These are phyloP conservation scores for Leccinellum albellum DNA, from an alignment of 768 basidiomycete species.

Conservation along the genomic window DNA sequence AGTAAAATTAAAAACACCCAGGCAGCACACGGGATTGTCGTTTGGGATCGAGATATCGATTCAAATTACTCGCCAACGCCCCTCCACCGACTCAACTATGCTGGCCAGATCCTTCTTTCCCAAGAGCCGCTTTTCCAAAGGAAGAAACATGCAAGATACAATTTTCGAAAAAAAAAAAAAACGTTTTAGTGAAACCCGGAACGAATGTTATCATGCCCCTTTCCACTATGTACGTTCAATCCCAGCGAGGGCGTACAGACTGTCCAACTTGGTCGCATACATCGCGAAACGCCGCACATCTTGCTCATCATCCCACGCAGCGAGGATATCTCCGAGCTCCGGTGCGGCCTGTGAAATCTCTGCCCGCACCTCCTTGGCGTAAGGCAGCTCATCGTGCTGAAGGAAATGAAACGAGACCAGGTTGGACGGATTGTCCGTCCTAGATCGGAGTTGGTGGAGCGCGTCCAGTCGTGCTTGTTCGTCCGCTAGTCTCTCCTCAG, in stretches of 20 bases:
- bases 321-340: constrained; percentile 15
- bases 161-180: neutral
- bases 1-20: neutral
- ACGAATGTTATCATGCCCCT: neutral
- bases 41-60: neutral
- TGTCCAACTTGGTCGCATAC: constrained; percentile 28
- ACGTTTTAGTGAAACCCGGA: neutral
- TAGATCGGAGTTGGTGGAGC: constrained; percentile 18
- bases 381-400: constrained; percentile 15
- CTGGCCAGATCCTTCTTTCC: neutral
- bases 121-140: neutral
- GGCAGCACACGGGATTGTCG: neutral
- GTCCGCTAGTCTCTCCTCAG: constrained; percentile 33
- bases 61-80: neutral
- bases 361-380: constrained; percentile 15
- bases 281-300: constrained; percentile 24
- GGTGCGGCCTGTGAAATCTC: constrained; percentile 16
- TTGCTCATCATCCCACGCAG: constrained; percentile 27
- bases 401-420: constrained; percentile 28
- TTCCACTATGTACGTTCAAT: neutral
- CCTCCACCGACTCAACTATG: neutral
- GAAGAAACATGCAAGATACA: neutral
- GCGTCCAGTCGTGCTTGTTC: constrained; percentile 35
- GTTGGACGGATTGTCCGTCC: constrained; percentile 24
- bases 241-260: constrained; percentile 20